Evolutionary conservation across 1,284 basidiomycete genomes (phyloP).

Genomic region (Hymenochaete sp.): DNA sequence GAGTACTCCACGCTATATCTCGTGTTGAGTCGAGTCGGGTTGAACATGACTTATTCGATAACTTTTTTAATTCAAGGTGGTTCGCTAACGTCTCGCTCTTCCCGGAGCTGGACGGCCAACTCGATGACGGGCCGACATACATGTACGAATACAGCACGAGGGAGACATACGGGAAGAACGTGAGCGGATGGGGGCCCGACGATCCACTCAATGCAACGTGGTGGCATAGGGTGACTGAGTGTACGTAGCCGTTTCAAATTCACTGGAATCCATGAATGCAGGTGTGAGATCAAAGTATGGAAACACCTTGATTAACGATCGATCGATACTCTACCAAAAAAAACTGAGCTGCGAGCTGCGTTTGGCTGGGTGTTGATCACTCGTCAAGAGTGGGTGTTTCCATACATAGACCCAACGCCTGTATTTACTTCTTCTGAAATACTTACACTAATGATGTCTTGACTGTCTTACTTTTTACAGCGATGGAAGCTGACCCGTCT

Average conservation of each 20-base stretch:
- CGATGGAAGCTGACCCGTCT: slow-evolving; percentile 52
- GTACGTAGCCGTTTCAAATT: slow-evolving; percentile 31
- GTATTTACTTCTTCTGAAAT: too few relatives aligned
- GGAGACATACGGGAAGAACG: slow-evolving; percentile 52
- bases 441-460: too few relatives aligned
- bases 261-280: too few relatives aligned
- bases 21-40: too few relatives aligned
- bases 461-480: too few relatives aligned
- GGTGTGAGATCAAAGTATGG: too few relatives aligned
- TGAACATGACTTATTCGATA: slow-evolving; percentile 2
- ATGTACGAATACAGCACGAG: slow-evolving; percentile 67
- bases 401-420: background rate
- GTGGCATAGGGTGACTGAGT: slow-evolving; percentile 76
- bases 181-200: slow-evolving; percentile 50
- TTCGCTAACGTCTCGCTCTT: slow-evolving; percentile 51
- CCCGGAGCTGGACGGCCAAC: slow-evolving; percentile 44
- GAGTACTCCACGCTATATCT: slow-evolving; percentile 24
- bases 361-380: too few relatives aligned
- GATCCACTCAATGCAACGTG: slow-evolving; percentile 78
- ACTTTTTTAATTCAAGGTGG: slow-evolving; percentile 37
- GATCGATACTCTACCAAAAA: too few relatives aligned
- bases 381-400: background rate
- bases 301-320: too few relatives aligned
- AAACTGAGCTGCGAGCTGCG: too few relatives aligned
- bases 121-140: slow-evolving; percentile 51